Evolutionary conservation across 305 asterid species (phyloP).

Genomic region (Fraxinus sp.): DNA sequence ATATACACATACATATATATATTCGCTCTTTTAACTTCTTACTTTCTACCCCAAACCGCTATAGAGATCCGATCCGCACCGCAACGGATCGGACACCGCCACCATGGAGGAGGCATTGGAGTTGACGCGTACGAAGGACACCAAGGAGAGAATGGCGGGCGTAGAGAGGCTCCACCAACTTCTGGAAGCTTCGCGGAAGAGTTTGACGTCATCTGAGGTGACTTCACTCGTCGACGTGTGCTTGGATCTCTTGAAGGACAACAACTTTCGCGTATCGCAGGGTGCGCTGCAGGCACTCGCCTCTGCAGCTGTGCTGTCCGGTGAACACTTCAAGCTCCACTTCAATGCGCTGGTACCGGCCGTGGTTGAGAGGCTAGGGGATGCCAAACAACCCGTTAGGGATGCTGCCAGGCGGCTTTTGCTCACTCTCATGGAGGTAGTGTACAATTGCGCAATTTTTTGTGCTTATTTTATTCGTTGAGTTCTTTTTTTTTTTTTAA

Average conservation of each 20-base stretch:
- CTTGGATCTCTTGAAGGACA: constrained; percentile 92
- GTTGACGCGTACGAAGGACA: constrained; percentile 89
- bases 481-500: background rate
- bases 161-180: constrained; percentile 92
- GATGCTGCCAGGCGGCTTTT: constrained; percentile 81
- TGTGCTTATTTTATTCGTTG: background rate
- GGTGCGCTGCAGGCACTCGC: constrained; percentile 92
- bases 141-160: constrained; percentile 98
- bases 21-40: background rate
- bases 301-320: constrained; percentile 95
- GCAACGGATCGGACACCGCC: constrained; percentile 14
- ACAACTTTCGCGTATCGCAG: constrained; percentile 87
- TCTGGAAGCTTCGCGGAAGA: constrained; percentile 87
- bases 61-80: background rate
- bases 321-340: constrained; percentile 92
- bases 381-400: constrained; percentile 89
- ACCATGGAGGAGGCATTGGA: constrained; percentile 95
- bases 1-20: background rate
- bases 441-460: background rate
- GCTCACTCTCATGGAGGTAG: constrained; percentile 96
- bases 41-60: background rate
- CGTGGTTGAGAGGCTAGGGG: constrained; percentile 87
- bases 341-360: constrained; percentile 92
- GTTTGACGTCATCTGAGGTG: constrained; percentile 69
- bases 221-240: constrained; percentile 81